Evolutionary conservation across 2,329 filamentous ascomycete genomes (phyloP), one percentile per base, ranked within the genome.

Genomic region (Coniosporium uncinatum): DNA sequence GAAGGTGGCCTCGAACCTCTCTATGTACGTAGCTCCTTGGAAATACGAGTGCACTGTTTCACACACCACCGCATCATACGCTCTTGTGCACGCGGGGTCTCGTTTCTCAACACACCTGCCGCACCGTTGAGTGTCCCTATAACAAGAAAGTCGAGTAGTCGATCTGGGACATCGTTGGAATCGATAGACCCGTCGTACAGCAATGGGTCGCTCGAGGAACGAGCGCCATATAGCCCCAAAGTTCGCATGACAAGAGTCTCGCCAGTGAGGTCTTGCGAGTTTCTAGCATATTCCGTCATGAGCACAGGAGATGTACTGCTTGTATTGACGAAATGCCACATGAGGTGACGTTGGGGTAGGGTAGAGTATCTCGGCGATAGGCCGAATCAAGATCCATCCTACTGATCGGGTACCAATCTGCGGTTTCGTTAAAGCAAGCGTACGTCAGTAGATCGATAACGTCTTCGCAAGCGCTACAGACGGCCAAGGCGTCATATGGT

Each of bases 1-100:
- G 24, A 29, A 29, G n/a, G n/a, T n/a, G 8, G 24, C 24, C 8
- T 29, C n/a, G 24, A 29, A 8, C n/a, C n/a, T n/a, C 24, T 35
- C 14, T 8, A 19, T 17, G 11, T n/a, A n/a, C n/a, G n/a, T n/a
- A n/a, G n/a, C n/a, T n/a, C n/a, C n/a, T n/a, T n/a, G n/a, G n/a
- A n/a, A n/a, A n/a, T n/a, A n/a, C n/a, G n/a, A n/a, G n/a, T 20
- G 0, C 60, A 50, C 0, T 48, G 54, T 18, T 61, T 44, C 1
- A 58, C 49, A 36, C 44, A 46, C 37, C 36, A 46, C n/a, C 22
- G 16, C n/a, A 46, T 16, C 3, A 24, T 17, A 29, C 44, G 46
- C 22, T 46, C 44, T 3, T 36, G 16, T 8, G 35, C 22, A 4
- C 19, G 31, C 22, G 43, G 43, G 4, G 42, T 46, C 11, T 6